These are phyloP conservation scores for Esteya vermicola DNA, from an alignment of 2,329 filamentous ascomycete species.

Conservation along the genomic window DNA sequence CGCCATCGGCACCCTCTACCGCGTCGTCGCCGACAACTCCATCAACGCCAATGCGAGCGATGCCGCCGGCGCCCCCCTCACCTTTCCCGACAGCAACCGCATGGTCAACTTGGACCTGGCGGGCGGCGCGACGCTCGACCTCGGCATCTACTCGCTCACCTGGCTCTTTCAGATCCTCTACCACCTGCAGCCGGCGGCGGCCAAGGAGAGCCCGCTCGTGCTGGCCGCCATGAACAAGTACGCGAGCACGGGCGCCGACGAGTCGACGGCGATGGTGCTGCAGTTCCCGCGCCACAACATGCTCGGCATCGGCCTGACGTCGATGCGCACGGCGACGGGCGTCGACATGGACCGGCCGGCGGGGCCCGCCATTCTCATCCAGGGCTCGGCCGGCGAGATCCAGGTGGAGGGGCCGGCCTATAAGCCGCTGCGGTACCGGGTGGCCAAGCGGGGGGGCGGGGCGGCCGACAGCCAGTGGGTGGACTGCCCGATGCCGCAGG, in stretches of 20 bases:
- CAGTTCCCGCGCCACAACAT: constrained; percentile 56
- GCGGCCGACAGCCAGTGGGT: constrained; percentile 17
- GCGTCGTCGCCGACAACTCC: constrained; percentile 45
- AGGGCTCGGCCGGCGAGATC: constrained; percentile 70
- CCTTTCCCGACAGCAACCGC: constrained; percentile 48
- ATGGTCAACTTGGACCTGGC: constrained; percentile 75
- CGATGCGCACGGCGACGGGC: constrained; percentile 46
- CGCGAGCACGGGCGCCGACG: constrained; percentile 56
- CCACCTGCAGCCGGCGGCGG: constrained; percentile 50
- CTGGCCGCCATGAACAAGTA: constrained; percentile 59
- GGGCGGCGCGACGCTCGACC: constrained; percentile 68
- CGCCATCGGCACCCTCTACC: constrained; percentile 45
- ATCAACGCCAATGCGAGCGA: constrained; percentile 37
- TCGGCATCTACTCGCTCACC: constrained; percentile 78
- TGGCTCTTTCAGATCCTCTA: constrained; percentile 89
- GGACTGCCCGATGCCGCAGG: constrained; percentile 37
- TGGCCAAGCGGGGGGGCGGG: constrained; percentile 39
- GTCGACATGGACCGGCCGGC: constrained; percentile 44
- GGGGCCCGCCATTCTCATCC: constrained; percentile 60
- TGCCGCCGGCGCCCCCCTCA: constrained; percentile 27
- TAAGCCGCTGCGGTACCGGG: constrained; percentile 49
- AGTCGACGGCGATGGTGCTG: constrained; percentile 63
- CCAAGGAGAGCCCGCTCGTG: constrained; percentile 55
- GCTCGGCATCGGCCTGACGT: constrained; percentile 59
- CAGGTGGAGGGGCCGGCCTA: constrained; percentile 62